These are phyloP conservation scores for Colletotrichum trifolii DNA, from an alignment of 2,329 filamentous ascomycete genomes.

Conservation along the genomic window DNA sequence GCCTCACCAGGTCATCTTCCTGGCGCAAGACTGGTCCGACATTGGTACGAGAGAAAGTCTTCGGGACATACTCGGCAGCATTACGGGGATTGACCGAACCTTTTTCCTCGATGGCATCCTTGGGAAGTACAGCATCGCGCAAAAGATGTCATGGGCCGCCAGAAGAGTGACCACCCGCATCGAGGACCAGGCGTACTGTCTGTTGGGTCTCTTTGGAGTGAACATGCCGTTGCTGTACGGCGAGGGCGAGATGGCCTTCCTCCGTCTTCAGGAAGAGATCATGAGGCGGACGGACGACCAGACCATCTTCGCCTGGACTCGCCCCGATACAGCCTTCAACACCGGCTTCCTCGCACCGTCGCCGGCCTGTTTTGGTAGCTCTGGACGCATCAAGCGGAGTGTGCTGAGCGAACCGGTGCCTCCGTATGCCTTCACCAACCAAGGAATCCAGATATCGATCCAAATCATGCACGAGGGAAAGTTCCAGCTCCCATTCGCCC, in stretches of 20 bases:
- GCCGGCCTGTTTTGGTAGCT: neutral
- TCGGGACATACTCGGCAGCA: constrained; percentile 39
- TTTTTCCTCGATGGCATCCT: constrained; percentile 39
- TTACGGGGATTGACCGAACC: constrained; percentile 43
- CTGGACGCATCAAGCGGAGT: neutral
- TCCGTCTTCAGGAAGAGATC: constrained; percentile 41
- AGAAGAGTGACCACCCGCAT: constrained; percentile 38
- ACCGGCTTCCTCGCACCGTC: neutral
- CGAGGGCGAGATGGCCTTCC: constrained; percentile 41
- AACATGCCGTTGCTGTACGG: constrained; percentile 44
- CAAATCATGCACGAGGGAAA: neutral
- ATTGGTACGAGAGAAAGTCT: constrained; percentile 38
- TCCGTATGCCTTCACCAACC: constrained; percentile 2
- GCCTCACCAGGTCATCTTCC: constrained; percentile 27
- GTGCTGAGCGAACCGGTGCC: neutral
- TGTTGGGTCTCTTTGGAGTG: constrained; percentile 43
- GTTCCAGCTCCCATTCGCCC: neutral
- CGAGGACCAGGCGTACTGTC: constrained; percentile 43
- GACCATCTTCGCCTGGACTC: constrained; percentile 11
- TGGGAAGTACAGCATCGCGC: constrained; percentile 38
- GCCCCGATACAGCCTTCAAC: neutral
- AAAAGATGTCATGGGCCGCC: constrained; percentile 44
- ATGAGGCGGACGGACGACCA: constrained; percentile 32
- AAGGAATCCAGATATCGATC: neutral
- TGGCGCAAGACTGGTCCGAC: constrained; percentile 19